These are phyloP conservation scores for Grammothele lineata DNA, from an alignment of 768 basidiomycete genomes.

Conservation along the genomic window DNA sequence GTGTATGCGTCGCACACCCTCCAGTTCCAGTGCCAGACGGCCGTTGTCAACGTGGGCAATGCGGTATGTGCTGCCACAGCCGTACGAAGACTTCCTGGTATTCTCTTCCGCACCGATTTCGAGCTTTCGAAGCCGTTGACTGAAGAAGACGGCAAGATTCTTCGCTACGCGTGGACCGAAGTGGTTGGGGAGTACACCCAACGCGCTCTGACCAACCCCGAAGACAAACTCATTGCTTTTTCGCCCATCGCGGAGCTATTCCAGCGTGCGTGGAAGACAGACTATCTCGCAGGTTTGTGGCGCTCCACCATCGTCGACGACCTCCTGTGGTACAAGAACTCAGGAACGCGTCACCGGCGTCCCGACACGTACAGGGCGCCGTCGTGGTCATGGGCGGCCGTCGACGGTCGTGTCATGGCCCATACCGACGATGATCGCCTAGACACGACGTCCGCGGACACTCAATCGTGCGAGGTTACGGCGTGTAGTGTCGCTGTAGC, in stretches of 20 bases:
- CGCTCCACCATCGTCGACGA: neutral
- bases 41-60: constrained; percentile 2
- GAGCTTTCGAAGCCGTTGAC: neutral
- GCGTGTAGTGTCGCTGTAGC: neutral
- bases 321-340: constrained; percentile 6
- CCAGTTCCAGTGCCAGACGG: constrained; percentile 7
- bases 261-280: constrained; percentile 2
- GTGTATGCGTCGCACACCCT: constrained; percentile 8
- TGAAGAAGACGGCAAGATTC: neutral
- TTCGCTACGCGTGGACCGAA: constrained; percentile 3
- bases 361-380: constrained; percentile 3
- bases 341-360: neutral
- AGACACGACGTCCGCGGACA: neutral
- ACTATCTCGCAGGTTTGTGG: constrained; percentile 12
- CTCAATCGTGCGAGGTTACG: neutral
- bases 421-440: neutral
- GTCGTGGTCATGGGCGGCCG: constrained; percentile 12
- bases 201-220: constrained; percentile 1
- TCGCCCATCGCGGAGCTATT: constrained; percentile 7
- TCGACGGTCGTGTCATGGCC: constrained; percentile 3
- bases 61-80: neutral
- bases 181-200: constrained; percentile 4
- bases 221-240: constrained; percentile 12
- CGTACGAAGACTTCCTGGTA: neutral
- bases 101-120: constrained; percentile 1